phyloP scores from a whole-genome alignment of 495 filamentous ascomycete genomes.

The Entonaema liquescens region DNA sequence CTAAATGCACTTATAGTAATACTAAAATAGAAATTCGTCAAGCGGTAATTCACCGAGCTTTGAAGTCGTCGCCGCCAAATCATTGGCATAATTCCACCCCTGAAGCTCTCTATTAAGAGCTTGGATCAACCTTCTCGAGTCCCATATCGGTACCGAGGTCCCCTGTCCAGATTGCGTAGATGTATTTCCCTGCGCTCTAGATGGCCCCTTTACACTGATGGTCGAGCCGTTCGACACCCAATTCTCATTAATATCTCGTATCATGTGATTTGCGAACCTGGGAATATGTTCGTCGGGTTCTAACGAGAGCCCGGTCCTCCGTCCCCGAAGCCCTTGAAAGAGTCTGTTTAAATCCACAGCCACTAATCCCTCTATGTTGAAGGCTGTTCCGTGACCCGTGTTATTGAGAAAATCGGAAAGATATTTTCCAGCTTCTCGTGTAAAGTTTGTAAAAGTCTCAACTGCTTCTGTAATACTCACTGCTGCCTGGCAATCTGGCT shows the following conservation, averaged over 20 bases:
- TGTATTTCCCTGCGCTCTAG: conserved; percentile 29
- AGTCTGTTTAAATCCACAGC: conserved; percentile 23
- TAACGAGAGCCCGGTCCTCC: not conserved
- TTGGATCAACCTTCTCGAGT: conserved; percentile 31
- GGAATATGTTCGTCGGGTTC: conserved; percentile 35
- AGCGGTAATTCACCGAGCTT: conserved; percentile 11
- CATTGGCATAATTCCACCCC: conserved; percentile 45
- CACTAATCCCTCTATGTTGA: not conserved
- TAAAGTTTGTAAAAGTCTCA: conserved; percentile 34
- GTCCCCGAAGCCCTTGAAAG: conserved; percentile 23
- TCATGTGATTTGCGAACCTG: conserved; percentile 48
- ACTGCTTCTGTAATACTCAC: conserved; percentile 15
- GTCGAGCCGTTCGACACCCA: conserved; percentile 46
- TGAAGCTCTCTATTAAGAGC: conserved; percentile 28
- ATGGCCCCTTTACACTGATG: conserved; percentile 48
- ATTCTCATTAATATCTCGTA: conserved; percentile 49
- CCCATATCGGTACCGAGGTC: conserved; percentile 39
- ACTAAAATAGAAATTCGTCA: conserved; percentile 38
- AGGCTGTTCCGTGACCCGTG: not conserved
- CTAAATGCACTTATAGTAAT: conserved; percentile 20
- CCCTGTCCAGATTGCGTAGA: conserved; percentile 46
- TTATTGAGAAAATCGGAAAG: conserved; percentile 23
- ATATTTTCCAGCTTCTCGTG: conserved; percentile 25
- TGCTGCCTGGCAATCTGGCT: conserved; percentile 28
- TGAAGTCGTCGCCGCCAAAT: conserved; percentile 21